Base-by-base conservation (phyloP, 2,329 filamentous ascomycete genomes). In the Fusarium torreyae region DNA sequence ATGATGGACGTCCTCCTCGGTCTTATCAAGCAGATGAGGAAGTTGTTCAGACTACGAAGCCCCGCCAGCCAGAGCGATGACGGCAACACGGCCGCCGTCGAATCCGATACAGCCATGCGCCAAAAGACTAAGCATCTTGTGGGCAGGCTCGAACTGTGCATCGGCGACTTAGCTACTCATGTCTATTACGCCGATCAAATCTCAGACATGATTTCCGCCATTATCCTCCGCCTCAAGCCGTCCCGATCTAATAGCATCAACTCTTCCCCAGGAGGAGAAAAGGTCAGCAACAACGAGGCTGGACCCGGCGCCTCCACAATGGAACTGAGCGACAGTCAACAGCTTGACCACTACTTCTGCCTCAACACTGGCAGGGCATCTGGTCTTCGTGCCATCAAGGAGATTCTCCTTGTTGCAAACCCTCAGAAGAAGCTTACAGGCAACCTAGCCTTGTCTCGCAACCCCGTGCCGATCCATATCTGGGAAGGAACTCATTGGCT, bases 401-500 rank as follows among this genome's bases (percentile, higher is more conserved):
- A 90, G 39, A 94, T 98, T 57, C 83, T 99, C 20, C 81, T 91
- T 20, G 91, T 97, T 22, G 94, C 95, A 5, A 97, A 97, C 74
- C 86, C 87, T 42, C 87, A 86, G 69, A 86, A 85, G 22, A 88
- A 86, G 70, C 82, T 86, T 63, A 85, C 82, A 70, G 87, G 86
- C 69, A 89, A 85, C 76, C 86, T 84, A 52, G 88, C 88, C 31
- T 87, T 96, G 52, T 88, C 89, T 7, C 88, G 94, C 67, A 93
- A 91, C 77, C 88, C 86, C 40, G 92, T 97, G 1, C 90, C 92
- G 1, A 85, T 97, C 10, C 88, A 92, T 56, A 92, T 94, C 1
- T 99, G 96, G 96, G 94, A 98, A 79, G 94, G 93, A n/a, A 97
- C 94, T 0, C 94, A 98, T 66, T 97, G 94, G 93, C 87, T 98